phyloP scores from a whole-genome alignment of 2,329 filamentous ascomycete genomes.

The Chaetomiaceae sp. region DNA sequence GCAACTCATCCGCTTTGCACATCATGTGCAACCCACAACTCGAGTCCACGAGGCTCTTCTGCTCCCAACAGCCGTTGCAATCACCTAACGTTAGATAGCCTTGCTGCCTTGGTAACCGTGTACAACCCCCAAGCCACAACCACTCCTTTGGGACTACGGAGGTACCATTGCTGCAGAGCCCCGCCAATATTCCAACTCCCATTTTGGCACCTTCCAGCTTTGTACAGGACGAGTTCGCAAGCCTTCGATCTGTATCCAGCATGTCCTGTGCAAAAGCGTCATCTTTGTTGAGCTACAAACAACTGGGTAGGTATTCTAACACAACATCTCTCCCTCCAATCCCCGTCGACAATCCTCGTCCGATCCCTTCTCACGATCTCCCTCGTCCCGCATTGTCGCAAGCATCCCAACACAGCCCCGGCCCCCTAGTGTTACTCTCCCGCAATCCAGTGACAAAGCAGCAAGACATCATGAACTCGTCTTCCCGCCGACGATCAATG shows the following conservation, averaged over 20 bases:
- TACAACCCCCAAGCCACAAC: not conserved
- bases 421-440: not conserved
- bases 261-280: no score
- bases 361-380: not conserved
- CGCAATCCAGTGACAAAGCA: not conserved
- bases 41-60: no score
- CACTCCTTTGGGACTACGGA: not conserved
- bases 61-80: no score
- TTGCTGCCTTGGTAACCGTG: no score
- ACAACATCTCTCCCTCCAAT: no score
- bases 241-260: not conserved
- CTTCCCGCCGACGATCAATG: constrained; percentile 2
- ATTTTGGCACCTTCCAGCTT: not conserved
- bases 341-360: not conserved
- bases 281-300: no score
- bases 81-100: no score
- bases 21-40: no score
- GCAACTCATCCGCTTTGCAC: no score
- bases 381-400: not conserved
- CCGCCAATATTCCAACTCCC: constrained; percentile 1
- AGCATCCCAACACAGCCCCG: constrained; percentile 1
- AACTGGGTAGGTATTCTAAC: no score
- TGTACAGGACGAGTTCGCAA: not conserved
- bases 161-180: not conserved
- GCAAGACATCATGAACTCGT: not conserved